Conservation (phyloP, 2,329 filamentous ascomycete genomes). For the Leptodontidium sp. region DNA sequence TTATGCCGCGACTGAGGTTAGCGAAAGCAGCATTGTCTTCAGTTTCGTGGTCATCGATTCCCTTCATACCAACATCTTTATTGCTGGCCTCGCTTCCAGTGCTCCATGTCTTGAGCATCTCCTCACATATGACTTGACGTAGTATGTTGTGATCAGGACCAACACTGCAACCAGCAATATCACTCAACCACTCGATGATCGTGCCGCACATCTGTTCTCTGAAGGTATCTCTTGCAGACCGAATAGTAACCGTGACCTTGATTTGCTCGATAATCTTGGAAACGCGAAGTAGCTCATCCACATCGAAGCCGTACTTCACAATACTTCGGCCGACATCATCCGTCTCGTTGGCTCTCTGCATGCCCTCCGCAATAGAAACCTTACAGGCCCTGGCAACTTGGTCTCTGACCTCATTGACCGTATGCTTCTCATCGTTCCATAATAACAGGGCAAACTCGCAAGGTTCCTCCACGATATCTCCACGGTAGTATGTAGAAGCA, state of each 20-base stretch:
- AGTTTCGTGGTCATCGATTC: slow-evolving; percentile 81
- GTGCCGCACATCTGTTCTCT: slow-evolving; percentile 98
- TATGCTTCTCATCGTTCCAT: slow-evolving; percentile 99
- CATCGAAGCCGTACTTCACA: slow-evolving; percentile 76
- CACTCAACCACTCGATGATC: slow-evolving; percentile 93
- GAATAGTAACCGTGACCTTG: slow-evolving; percentile 93
- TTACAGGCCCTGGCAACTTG: slow-evolving; percentile 91
- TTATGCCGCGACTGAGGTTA: slow-evolving; percentile 27
- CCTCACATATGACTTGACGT: slow-evolving; percentile 85
- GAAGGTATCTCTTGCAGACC: slow-evolving; percentile 93
- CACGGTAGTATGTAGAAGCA: slow-evolving; percentile 76
- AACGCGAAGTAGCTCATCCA: slow-evolving; percentile 77
- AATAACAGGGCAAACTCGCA: slow-evolving; percentile 85
- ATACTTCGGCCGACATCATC: slow-evolving; percentile 89
- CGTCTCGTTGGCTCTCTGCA: slow-evolving; percentile 83
- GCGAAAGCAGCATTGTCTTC: slow-evolving; percentile 46
- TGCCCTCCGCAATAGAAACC: slow-evolving; percentile 72
- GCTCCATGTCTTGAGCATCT: slow-evolving; percentile 87
- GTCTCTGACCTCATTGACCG: slow-evolving; percentile 86
- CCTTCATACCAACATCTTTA: slow-evolving; percentile 76
- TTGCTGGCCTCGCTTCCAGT: slow-evolving; percentile 86
- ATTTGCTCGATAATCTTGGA: slow-evolving; percentile 92
- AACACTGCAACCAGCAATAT: slow-evolving; percentile 89
- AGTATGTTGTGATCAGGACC: slow-evolving; percentile 82
- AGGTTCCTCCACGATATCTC: slow-evolving; percentile 67